Evolutionary conservation across 768 basidiomycete species (phyloP), one percentile per base, ranked within the genome.

Genomic region (Daedaleopsis nitida): DNA sequence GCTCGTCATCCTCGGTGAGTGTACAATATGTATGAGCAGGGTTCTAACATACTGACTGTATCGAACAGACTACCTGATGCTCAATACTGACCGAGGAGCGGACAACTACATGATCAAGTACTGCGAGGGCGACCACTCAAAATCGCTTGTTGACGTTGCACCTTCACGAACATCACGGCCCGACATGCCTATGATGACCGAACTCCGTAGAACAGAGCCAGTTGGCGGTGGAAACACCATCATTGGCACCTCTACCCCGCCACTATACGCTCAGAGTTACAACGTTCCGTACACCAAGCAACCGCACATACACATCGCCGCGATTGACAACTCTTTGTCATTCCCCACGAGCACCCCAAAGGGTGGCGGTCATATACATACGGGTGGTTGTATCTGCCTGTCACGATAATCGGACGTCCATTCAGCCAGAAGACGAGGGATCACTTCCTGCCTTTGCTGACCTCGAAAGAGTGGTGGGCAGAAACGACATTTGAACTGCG

Each of bases 41-140:
- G 24, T 50, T 43, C 34, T 14, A 37, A 45, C 44, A 14, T 47
- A 23, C 57, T 66, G 44, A 66, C 54, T n/a, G 34, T n/a, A n/a
- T 3, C 4, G 5, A 9, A 21, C 53, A 91, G 93, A 96, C 74
- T 94, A 90, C 74, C 80, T 96, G 47, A 96, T 96, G 89, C 85
- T 93, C 55, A 96, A 95, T 72, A 96, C 94, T 19, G 94, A 94
- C 70, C 86, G 93, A 53, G 88, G 86, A 17, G 88, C 91, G 1
- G 92, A 94, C 77, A 93, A 94, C 72, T 94, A 91, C 74, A 94
- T 94, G 92, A 89, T 94, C 75, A 94, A 92, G 72, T 92, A 88
- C 70, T 94, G 92, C 70, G 89, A 91, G 74, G 88, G 83, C 47
- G 86, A 85, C 43, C 89, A 90, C 59, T 91, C 92, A 64, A 92